Percentiles rank a stretch among this genome's conserved stretches.
phyloP scores from a whole-genome alignment of 169 alveolate genomes.

The Plasmodium gaboni region DNA sequence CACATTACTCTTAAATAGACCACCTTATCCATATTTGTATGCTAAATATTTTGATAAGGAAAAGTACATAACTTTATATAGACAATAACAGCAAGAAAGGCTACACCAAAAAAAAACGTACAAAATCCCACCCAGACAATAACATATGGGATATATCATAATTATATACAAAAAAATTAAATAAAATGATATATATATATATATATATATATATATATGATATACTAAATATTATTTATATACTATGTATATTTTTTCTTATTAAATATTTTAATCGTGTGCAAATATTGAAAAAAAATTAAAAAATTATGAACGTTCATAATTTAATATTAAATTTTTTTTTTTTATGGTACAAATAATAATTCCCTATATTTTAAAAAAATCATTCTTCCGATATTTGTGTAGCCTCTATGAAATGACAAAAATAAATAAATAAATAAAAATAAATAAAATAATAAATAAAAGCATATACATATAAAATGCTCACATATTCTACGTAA shows the following conservation, averaged over 20 bases:
- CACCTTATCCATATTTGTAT: constrained; percentile 48
- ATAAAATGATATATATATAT: neutral
- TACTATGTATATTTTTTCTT: no score
- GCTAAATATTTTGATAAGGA: constrained; percentile 70
- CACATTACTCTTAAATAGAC: constrained; percentile 19
- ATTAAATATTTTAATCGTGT: neutral
- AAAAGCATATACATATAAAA: neutral
- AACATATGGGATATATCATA: constrained; percentile 63
- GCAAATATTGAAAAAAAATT: constrained; percentile 11
- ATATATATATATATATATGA: no score
- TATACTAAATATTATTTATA: no score
- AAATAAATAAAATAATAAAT: neutral
- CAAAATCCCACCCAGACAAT: constrained; percentile 58
- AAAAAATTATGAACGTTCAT: constrained; percentile 20
- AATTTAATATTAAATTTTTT: neutral
- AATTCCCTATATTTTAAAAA: neutral
- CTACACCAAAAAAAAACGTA: constrained; percentile 72
- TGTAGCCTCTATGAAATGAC: constrained; percentile 47
- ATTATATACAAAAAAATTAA: constrained; percentile 9
- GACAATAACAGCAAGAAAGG: constrained; percentile 56
- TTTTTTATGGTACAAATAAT: neutral
- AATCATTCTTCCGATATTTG: constrained; percentile 72
- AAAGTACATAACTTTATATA: constrained; percentile 41
- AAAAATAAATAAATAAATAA: no score
- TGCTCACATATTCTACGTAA: no score